Conservation (phyloP, 768 basidiomycete species). For the Mrakia blollopis region DNA sequence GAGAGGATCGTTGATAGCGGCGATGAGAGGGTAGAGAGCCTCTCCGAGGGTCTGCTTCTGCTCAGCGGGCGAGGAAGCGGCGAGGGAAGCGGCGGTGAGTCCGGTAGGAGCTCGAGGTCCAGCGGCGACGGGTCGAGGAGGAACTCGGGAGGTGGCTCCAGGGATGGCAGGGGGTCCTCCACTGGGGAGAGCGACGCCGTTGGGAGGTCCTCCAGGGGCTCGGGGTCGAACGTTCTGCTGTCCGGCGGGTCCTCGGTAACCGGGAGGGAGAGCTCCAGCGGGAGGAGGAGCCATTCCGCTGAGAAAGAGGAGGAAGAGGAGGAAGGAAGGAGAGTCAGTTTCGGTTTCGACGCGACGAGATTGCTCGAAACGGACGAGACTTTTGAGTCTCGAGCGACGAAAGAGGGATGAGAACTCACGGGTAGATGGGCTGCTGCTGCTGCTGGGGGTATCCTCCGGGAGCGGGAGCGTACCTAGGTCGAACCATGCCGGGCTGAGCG, state of each 20-base stretch:
- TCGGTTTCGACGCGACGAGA: background rate
- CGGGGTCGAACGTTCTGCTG: slow-evolving; percentile 48
- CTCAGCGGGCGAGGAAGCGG: slow-evolving; percentile 62
- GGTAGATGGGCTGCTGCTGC: slow-evolving; percentile 22
- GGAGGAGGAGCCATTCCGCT: slow-evolving; percentile 31
- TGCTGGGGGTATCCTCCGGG: slow-evolving; percentile 31
- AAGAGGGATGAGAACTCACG: slow-evolving; percentile 8
- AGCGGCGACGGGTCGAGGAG: slow-evolving; percentile 44
- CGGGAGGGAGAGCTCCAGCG: slow-evolving; percentile 30
- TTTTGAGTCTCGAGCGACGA: background rate
- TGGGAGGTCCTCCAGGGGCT: slow-evolving; percentile 45
- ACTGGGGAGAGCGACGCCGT: slow-evolving; percentile 40
- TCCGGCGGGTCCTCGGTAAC: slow-evolving; percentile 24
- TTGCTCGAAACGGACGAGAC: too few species aligned
- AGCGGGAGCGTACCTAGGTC: slow-evolving; percentile 32
- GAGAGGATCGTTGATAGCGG: slow-evolving; percentile 70
- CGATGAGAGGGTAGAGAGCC: slow-evolving; percentile 85
- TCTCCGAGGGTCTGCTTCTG: slow-evolving; percentile 99
- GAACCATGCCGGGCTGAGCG: slow-evolving; percentile 32
- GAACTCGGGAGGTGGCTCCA: slow-evolving; percentile 33
- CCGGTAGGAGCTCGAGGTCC: slow-evolving; percentile 50
- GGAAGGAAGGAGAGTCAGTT: background rate
- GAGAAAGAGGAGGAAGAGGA: background rate
- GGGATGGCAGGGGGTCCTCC: slow-evolving; percentile 37
- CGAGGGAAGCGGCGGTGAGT: slow-evolving; percentile 61